Percentiles rank a stretch among this genome's conserved stretches.
phyloP scores from a whole-genome alignment of 2,329 filamentous ascomycete species.

The Botrytis deweyae region DNA sequence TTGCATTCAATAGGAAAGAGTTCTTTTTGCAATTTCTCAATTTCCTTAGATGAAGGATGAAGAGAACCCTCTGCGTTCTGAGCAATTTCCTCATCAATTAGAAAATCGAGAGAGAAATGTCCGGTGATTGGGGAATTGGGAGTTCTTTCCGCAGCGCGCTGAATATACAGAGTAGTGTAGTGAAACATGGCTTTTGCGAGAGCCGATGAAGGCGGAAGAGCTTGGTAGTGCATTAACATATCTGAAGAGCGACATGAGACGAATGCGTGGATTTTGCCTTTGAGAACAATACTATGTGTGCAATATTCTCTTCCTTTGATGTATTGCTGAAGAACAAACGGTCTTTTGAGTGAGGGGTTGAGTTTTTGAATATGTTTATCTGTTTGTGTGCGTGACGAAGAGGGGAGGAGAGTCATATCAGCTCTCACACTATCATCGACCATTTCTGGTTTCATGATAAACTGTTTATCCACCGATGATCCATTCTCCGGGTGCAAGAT shows the following conservation, averaged over 20 bases:
- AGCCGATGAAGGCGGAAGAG: constrained; percentile 53
- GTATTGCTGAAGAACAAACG: constrained; percentile 70
- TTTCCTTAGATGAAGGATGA: neutral
- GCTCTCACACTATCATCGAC: constrained; percentile 51
- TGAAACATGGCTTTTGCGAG: constrained; percentile 60
- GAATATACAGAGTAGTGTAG: constrained; percentile 62
- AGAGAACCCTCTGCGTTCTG: neutral
- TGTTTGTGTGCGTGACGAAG: constrained; percentile 52
- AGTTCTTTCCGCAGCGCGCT: constrained; percentile 36
- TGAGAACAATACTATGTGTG: constrained; percentile 68
- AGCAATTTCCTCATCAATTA: neutral
- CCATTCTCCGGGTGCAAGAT: constrained; percentile 47
- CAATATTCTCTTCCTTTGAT: constrained; percentile 65
- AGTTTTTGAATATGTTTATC: constrained; percentile 54
- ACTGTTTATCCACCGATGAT: constrained; percentile 12
- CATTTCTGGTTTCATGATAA: constrained; percentile 19
- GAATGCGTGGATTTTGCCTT: constrained; percentile 63
- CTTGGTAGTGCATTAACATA: constrained; percentile 57
- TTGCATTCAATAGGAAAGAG: constrained; percentile 72
- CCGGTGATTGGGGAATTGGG: constrained; percentile 59
- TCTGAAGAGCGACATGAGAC: constrained; percentile 63
- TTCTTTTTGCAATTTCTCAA: constrained; percentile 38
- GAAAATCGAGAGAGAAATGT: constrained; percentile 59
- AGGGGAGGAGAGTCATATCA: constrained; percentile 65
- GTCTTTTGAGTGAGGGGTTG: constrained; percentile 38